Percentiles rank a stretch among this genome's conserved stretches.
phyloP scores from a whole-genome alignment of 495 filamentous ascomycete species.

The Terfezia boudieri region DNA sequence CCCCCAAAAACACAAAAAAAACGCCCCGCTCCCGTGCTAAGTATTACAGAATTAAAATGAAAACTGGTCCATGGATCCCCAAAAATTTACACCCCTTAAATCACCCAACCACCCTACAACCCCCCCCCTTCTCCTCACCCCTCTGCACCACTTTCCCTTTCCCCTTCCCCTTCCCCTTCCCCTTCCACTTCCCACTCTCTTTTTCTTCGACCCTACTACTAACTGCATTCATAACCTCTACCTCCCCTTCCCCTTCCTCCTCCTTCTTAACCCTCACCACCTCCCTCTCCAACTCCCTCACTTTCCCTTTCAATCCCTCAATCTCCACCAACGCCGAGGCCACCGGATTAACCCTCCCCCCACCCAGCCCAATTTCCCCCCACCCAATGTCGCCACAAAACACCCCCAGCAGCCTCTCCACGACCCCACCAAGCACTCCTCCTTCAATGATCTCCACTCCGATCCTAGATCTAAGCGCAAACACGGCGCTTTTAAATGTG shows the following conservation, averaged over 20 bases:
- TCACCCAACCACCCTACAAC: no score
- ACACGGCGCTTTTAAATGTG: background rate
- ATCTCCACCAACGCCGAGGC: background rate
- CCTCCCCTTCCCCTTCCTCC: background rate
- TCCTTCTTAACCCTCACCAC: background rate
- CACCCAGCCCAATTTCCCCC: background rate
- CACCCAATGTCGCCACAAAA: background rate
- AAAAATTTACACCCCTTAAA: no score
- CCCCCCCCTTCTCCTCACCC: no score
- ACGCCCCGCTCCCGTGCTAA: no score
- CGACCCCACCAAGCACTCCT: background rate
- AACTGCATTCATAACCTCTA: background rate
- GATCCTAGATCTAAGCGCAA: background rate
- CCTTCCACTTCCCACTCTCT: no score
- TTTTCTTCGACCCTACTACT: no score
- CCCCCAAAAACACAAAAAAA: no score
- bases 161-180: no score
- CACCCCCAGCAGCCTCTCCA: background rate
- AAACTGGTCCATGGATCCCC: no score
- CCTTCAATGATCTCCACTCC: background rate
- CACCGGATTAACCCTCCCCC: background rate
- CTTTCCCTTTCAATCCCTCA: background rate
- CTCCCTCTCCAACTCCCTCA: background rate
- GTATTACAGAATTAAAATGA: no score
- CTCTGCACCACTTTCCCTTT: no score